phyloP scores from a whole-genome alignment of 441 rosid species.

The Euphorbia corollata region DNA sequence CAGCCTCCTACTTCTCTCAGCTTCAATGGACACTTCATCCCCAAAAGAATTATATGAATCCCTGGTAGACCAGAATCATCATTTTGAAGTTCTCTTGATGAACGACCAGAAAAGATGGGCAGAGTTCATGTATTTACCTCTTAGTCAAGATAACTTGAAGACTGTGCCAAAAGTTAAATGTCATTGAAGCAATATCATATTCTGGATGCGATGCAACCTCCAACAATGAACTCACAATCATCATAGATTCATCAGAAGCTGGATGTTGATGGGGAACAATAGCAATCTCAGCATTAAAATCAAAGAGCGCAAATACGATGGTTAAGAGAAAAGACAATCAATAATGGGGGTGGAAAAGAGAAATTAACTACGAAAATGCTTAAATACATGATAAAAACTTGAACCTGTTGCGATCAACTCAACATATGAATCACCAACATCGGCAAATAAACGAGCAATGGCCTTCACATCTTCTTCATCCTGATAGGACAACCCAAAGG shows the following conservation, averaged over 20 bases:
- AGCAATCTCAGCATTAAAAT: conserved; percentile 6
- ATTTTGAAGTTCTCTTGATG: conserved; percentile 22
- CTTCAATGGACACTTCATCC: conserved; percentile 61
- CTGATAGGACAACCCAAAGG: conserved; percentile 36
- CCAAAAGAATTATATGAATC: conserved; percentile 60
- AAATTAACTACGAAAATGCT: conserved; percentile 19
- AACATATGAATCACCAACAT: conserved; percentile 95
- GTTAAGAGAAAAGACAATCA: conserved; percentile 2
- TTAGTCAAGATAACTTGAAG: conserved; percentile 82
- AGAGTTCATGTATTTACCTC: conserved; percentile 47
- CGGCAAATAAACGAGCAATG: conserved; percentile 93
- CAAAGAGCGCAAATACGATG: conserved; percentile 15
- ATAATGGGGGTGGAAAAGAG: background rate
- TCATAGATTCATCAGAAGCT: conserved; percentile 90
- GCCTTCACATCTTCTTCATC: conserved; percentile 99
- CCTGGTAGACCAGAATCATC: conserved; percentile 45
- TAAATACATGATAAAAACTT: conserved; percentile 17
- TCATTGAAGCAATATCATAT: conserved; percentile 97
- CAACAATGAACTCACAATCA: conserved; percentile 73
- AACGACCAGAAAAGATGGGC: conserved; percentile 15
- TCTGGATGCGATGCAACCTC: conserved; percentile 96
- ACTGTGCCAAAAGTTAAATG: conserved; percentile 98
- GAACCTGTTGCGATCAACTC: conserved; percentile 93
- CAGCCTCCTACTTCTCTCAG: conserved; percentile 82
- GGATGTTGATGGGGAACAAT: conserved; percentile 14